Base-by-base conservation (phyloP, 331 rosid genomes). In the Malus hybrid region DNA sequence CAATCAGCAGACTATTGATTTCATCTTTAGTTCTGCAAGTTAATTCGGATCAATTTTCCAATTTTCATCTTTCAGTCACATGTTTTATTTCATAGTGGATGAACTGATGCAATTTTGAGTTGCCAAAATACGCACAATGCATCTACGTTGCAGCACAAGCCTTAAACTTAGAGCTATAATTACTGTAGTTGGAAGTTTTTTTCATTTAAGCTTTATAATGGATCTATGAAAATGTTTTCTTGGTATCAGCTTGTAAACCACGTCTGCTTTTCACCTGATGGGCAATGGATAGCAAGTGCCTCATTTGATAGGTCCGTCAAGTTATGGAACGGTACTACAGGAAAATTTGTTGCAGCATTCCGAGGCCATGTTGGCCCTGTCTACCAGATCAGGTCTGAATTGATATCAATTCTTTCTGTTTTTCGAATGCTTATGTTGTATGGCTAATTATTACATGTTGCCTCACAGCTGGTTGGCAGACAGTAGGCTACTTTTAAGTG, bases 271-370 rank as follows among this genome's bases (percentile, higher is more conserved):
- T 95, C 99, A 33, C 99, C 99, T 71, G 99, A 95, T 68, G 99
- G 99, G 44, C 97, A 87, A 88, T 95, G 99, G 97, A 80, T 95
- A 68, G 97, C 99, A 33, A 95, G 97, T 83, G 97, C 93, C 65
- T 95, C 97, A 58, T 95, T 95, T 72, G 99, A 95, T 76, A 92
- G 89, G 78, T 95, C 99, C 63, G 97, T 95, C 61, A 95, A 92
- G 82, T 55, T 95, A 74, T 92, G 97, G 99, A 95, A 90, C 73
- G 97, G 97, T 66, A 82, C 84, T 46, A 92, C 97, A 4, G 99
- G 99, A 39, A 39, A 39, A 39, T 39, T 39, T 39, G 46, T 39
- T 39, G 46, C 46, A 3, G 46, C 13, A 2, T 39, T 39, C 4
- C 4, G 13, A 0, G 46, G 46, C 46, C 13, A 39, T 39, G 46